phyloP scores from a whole-genome alignment of 2,329 filamentous ascomycete species.

The Teratosphaeria nubilosa region DNA sequence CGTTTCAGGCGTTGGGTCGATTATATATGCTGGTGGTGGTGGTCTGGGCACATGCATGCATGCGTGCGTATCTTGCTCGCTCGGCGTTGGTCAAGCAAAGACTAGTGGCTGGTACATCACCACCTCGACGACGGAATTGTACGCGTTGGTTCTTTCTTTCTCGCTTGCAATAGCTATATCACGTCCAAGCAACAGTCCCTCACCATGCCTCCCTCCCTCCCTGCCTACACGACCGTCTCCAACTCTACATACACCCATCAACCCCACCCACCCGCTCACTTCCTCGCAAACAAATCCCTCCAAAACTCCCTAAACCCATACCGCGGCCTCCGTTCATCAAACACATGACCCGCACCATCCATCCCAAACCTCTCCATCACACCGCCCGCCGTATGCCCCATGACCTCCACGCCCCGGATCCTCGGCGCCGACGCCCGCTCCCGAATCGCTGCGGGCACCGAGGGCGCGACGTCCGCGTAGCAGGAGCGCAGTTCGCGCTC shows the following conservation, averaged over 20 bases:
- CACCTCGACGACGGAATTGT: too few relatives aligned
- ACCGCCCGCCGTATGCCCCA: conserved; percentile 37
- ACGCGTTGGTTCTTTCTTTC: too few relatives aligned
- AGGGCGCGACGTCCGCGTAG: conserved; percentile 76
- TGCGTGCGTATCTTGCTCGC: too few relatives aligned
- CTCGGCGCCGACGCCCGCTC: conserved; percentile 49
- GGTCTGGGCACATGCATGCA: too few relatives aligned
- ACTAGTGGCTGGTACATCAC: too few relatives aligned
- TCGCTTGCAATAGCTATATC: too few relatives aligned
- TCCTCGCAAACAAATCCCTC: conserved; percentile 58
- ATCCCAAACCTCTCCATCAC: conserved; percentile 54
- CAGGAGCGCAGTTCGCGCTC: conserved; percentile 72
- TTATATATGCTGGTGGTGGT: too few relatives aligned
- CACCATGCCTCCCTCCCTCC: not conserved
- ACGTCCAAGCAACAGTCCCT: not conserved
- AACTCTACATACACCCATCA: too few relatives aligned
- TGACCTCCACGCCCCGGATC: conserved; percentile 29
- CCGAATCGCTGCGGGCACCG: conserved; percentile 60
- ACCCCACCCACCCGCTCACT: not conserved
- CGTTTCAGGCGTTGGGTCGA: too few relatives aligned
- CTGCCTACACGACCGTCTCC: too few relatives aligned
- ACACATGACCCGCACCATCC: conserved; percentile 47
- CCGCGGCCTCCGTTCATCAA: conserved; percentile 62
- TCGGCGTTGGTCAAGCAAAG: too few relatives aligned
- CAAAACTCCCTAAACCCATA: conserved; percentile 89